Base-by-base conservation (phyloP, 2,329 filamentous ascomycete genomes). In the Microsporum ferrugineum region DNA sequence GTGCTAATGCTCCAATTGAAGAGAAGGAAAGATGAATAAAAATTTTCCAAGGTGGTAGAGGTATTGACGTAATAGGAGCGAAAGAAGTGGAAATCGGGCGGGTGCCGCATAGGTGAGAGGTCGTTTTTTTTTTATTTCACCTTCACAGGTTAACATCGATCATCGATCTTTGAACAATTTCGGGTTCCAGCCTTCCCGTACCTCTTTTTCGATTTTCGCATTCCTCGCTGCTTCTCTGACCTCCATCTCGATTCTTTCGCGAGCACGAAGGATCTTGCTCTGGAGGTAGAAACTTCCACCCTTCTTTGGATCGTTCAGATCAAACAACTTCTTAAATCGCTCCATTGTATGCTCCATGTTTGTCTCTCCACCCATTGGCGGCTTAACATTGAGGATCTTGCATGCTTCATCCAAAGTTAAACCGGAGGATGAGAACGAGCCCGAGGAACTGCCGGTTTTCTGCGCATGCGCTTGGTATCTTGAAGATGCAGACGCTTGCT, bases 241-340 rank as follows among this genome's bases (percentile, higher is more conserved):
- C 76, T 99, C 92, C 69, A 87, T 82, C 78, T 97, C 92, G 77
- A 99, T 88, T 65, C 94, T 81, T 77, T 99, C 92, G 69, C 92
- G 84, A 62, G 94, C 94, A 64, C 94, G 82, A 68, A 97, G 77
- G 60, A 99, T 85, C 78, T 99, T 99, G 81, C 92, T 97, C 77
- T 99, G 94, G 57, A 99, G 81, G 76, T 99, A 99, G 77, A 99
- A 99, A 70, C 91, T 96, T 59, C 94, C 94, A 39, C 94, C 94
- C 71, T 96, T 96, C 75, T 95, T 82, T 8, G 94, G 92, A 66
- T 99, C 89, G 77, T 99, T 99, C 68, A 84, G 79, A 75, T 99
- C 94, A 73, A 96, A 99, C 56, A 99, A 79, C 66, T 87, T 85
- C 83, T 97, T 97, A 81, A 97, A 99, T 60, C 91, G 83, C 68